Conservation (phyloP, 768 basidiomycete genomes). For the Lactarius akahatsu region DNA sequence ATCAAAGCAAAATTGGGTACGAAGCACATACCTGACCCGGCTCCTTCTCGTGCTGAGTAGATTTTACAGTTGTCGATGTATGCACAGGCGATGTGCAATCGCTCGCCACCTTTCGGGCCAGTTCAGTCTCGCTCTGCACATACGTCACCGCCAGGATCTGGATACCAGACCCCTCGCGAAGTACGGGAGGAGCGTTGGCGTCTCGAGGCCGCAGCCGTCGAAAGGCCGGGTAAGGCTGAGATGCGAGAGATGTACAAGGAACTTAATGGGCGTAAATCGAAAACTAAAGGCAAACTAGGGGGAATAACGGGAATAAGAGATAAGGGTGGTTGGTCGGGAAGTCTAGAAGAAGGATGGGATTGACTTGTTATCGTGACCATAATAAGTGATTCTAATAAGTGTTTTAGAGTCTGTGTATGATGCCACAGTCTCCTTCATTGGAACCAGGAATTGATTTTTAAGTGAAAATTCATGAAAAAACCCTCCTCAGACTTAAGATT, state of each 20-base stretch:
- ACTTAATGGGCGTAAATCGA: conserved; percentile 79
- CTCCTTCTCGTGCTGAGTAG: not conserved
- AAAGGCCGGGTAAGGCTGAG: conserved; percentile 71
- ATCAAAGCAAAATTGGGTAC: conserved; percentile 90
- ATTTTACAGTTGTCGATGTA: conserved; percentile 10
- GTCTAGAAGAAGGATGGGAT: conserved; percentile 36
- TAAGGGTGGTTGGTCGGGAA: conserved; percentile 70
- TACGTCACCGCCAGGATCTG: conserved; percentile 49
- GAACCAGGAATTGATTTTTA: too few relatives aligned
- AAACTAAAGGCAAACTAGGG: conserved; percentile 72
- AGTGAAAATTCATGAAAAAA: too few relatives aligned
- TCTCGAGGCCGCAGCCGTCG: conserved; percentile 48
- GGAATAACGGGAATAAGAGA: conserved; percentile 59
- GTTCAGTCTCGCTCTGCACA: conserved; percentile 43
- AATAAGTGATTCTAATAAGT: too few relatives aligned
- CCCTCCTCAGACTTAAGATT: too few relatives aligned
- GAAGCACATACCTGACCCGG: conserved; percentile 30
- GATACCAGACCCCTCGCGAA: conserved; percentile 78
- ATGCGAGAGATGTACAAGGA: conserved; percentile 94
- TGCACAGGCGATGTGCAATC: conserved; percentile 27
- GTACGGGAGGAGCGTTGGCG: conserved; percentile 76
- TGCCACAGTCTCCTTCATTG: too few relatives aligned
- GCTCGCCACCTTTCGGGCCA: conserved; percentile 43
- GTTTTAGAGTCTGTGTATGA: too few relatives aligned
- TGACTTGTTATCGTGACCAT: not conserved